phyloP scores from a whole-genome alignment of 2,329 filamentous ascomycete genomes.

The Aspergillus floridensis region DNA sequence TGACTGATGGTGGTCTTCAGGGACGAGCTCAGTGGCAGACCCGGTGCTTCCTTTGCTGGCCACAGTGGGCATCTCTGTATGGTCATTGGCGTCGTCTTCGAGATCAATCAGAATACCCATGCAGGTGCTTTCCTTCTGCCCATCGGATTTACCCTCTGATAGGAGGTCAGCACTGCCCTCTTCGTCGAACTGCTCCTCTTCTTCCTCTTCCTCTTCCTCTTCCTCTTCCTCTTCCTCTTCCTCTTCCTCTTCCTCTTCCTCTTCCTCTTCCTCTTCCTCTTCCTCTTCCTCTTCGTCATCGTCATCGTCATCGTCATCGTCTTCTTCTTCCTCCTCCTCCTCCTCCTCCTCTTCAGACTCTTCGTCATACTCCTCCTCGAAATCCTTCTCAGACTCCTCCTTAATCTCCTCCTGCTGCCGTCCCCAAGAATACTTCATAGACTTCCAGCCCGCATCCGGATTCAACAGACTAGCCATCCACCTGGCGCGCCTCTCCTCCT shows the following conservation, averaged over 20 bases:
- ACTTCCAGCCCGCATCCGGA: not conserved
- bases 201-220: not conserved
- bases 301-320: too few relatives aligned
- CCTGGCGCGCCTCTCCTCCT: not conserved
- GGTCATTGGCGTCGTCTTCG: not conserved
- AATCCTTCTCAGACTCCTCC: not conserved
- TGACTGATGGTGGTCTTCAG: not conserved
- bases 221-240: not conserved
- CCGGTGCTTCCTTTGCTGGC: not conserved
- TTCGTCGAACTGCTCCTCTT: not conserved
- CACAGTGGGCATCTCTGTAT: not conserved
- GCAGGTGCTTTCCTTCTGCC: not conserved
- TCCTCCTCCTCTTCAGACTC: not conserved
- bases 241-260: not conserved
- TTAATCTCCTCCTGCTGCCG: not conserved
- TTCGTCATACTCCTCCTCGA: not conserved
- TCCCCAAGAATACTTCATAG: not conserved
- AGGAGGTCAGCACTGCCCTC: not conserved
- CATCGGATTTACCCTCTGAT: not conserved
- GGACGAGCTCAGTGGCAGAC: not conserved
- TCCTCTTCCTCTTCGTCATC: not conserved
- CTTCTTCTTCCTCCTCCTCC: too few relatives aligned
- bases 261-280: not conserved
- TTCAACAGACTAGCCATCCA: slow-evolving; percentile 1
- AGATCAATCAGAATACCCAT: not conserved